Evolutionary conservation across 2,329 filamentous ascomycete species (phyloP), one percentile per base, ranked within the genome.

Genomic region (Aureobasidium sp.): DNA sequence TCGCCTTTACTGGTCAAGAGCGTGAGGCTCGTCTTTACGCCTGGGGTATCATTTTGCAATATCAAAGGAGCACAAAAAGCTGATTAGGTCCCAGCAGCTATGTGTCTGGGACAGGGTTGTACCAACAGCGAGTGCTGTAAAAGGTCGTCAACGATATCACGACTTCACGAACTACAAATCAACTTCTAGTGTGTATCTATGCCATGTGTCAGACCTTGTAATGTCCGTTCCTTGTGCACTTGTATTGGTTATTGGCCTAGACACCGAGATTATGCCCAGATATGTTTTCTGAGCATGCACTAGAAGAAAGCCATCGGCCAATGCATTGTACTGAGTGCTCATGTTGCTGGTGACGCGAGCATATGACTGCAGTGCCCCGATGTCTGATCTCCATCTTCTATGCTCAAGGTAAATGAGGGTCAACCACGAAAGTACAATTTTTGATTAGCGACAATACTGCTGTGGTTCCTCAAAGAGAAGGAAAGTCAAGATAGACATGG

Each of bases 271-370:
- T 39, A n/a, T 1, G 3, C 34, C 5, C 4, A 17, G 27, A 12
- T 9, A 7, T 13, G 5, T 23, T 51, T 51, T 26, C 9, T 3
- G 10, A 36, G 20, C 7, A 32, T 10, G 15, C 26, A 5, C 5
- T 2, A 4, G 4, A n/a, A 4, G 8, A 10, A 48, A 17, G 8
- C 5, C 15, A 10, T 4, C 27, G 3, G n/a, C 1, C 1, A 10
- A 1, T 2, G 10, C 15, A 32, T 0, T 6, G 4, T 26, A 15
- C 0, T 5, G 3, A 7, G 2, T 46, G 42, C 1, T 5, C 7
- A 5, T n/a, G 15, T 3, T 39, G 13, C 17, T 39, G 13, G 4
- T 7, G 4, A 39, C 4, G 7, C 5, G 3, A 39, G 17, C 7
- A 17, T 7, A 5, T 4, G 37, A 39, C 13, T 17, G 17, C 15